Conservation (phyloP, 352 stramenopile species). For the Phytophthora citrophthora region DNA sequence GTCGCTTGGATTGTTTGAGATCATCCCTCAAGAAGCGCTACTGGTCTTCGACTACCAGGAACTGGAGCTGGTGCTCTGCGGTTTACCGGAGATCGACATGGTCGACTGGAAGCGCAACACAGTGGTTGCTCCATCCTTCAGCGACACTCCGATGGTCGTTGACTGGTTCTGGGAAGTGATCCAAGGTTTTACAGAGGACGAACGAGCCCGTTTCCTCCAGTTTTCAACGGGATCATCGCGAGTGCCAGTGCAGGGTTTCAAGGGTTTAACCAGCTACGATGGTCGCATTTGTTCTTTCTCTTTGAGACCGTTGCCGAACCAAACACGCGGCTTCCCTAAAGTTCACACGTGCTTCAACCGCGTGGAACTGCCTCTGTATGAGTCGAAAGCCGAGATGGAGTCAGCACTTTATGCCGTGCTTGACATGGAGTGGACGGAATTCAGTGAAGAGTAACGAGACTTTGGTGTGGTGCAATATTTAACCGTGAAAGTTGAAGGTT, state of each 20-base stretch:
- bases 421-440: constrained; percentile 96
- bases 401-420: constrained; percentile 95
- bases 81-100: constrained; percentile 89
- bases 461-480: constrained; percentile 34
- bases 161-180: constrained; percentile 86
- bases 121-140: constrained; percentile 54
- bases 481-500: constrained; percentile 16
- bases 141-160: constrained; percentile 48
- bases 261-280: constrained; percentile 83
- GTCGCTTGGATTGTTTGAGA: constrained; percentile 95
- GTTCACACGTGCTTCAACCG: constrained; percentile 90
- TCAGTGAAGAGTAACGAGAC: constrained; percentile 77
- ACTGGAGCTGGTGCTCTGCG: constrained; percentile 88
- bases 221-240: constrained; percentile 87
- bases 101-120: constrained; percentile 90
- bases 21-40: constrained; percentile 96
- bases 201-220: constrained; percentile 84
- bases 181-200: constrained; percentile 60
- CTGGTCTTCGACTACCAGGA: constrained; percentile 99
- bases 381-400: constrained; percentile 91
- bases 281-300: constrained; percentile 81
- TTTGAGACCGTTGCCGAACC: constrained; percentile 58
- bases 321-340: constrained; percentile 73
- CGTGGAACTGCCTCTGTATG: constrained; percentile 81
- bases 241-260: constrained; percentile 88